A percentile compares a stretch with the other conserved stretches of the same genome.
phyloP scores from a whole-genome alignment of 2,329 filamentous ascomycete species.

The Penicillium nordicum region DNA sequence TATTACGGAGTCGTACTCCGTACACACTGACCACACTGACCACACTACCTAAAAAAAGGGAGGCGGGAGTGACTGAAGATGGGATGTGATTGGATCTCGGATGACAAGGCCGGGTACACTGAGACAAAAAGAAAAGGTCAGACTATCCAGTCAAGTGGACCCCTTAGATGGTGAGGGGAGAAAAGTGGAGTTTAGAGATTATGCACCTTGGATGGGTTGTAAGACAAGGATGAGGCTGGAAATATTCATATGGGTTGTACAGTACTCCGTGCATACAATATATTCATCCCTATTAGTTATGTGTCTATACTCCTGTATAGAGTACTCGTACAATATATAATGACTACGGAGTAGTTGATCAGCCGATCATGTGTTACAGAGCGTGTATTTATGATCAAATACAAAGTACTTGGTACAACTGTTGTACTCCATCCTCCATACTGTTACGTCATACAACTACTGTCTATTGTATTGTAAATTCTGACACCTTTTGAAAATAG shows the following conservation, averaged over 20 bases:
- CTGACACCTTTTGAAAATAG: background rate
- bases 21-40: no score
- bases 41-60: conserved; percentile 5
- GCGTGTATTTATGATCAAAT: background rate
- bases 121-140: conserved; percentile 2
- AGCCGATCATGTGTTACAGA: background rate
- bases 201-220: background rate
- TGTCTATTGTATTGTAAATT: background rate
- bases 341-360: background rate
- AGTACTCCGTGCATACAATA: no score
- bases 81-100: background rate
- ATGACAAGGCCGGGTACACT: background rate
- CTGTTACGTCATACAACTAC: background rate
- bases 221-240: conserved; percentile 1
- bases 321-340: background rate
- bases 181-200: background rate
- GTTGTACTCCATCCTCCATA: no score
- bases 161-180: background rate
- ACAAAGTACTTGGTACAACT: no score
- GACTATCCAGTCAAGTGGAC: conserved; percentile 2
- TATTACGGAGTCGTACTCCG: no score
- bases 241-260: background rate
- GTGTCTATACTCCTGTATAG: no score
- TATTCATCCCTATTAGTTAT: no score
- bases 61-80: conserved; percentile 2